Evolutionary conservation across 176 grass and related monocot genomes (phyloP).

Genomic region (Oryza meyeriana): DNA sequence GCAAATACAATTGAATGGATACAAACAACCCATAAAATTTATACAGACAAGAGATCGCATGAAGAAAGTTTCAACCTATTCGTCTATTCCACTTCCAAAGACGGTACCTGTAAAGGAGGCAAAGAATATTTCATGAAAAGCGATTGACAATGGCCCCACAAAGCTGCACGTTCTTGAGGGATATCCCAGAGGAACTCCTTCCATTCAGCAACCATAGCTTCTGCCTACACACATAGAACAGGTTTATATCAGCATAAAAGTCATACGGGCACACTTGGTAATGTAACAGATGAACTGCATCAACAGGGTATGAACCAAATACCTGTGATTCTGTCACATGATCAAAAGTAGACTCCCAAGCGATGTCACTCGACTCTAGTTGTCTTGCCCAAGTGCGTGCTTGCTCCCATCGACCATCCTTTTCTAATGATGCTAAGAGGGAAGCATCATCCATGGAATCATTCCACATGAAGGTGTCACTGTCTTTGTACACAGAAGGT

Average conservation of each 20-base stretch:
- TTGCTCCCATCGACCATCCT: slow-evolving; percentile 76
- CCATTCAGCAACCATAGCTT: slow-evolving; percentile 98
- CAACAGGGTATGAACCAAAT: slow-evolving; percentile 2
- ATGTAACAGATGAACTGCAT: not conserved
- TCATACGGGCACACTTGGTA: not conserved
- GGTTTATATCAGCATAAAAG: slow-evolving; percentile 11
- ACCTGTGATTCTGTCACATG: slow-evolving; percentile 99
- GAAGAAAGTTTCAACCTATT: not conserved
- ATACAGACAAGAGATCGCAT: not conserved
- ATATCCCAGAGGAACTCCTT: slow-evolving; percentile 99
- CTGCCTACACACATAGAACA: slow-evolving; percentile 55
- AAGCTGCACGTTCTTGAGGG: slow-evolving; percentile 88
- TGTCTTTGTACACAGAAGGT: slow-evolving; percentile 62
- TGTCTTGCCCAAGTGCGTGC: slow-evolving; percentile 90
- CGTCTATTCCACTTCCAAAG: slow-evolving; percentile 20
- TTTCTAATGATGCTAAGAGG: slow-evolving; percentile 76
- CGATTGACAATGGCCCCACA: slow-evolving; percentile 93
- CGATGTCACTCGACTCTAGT: slow-evolving; percentile 65
- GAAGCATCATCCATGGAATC: slow-evolving; percentile 80
- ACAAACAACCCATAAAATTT: slow-evolving; percentile 8
- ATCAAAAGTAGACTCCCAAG: slow-evolving; percentile 80
- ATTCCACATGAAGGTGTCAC: slow-evolving; percentile 60
- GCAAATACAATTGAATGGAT: slow-evolving; percentile 14
- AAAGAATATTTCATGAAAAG: slow-evolving; percentile 85
- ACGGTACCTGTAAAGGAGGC: slow-evolving; percentile 63